Evolutionary conservation across 108 stramenopile species (phyloP).

Genomic region (Nitzschia sp.): DNA sequence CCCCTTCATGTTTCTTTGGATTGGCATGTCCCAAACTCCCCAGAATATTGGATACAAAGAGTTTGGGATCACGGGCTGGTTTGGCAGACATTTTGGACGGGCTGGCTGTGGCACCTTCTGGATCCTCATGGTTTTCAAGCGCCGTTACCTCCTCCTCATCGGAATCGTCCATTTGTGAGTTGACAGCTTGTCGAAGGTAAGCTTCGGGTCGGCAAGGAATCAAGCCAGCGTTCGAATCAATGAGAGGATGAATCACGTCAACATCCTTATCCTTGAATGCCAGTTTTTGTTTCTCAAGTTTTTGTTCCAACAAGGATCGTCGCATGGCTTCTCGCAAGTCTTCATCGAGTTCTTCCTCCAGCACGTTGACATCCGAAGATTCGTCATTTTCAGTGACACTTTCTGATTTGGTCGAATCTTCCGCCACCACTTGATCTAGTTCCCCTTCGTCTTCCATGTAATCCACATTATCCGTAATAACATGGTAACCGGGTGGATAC

Average conservation of each 20-base stretch:
- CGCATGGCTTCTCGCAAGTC: slow-evolving; percentile 55
- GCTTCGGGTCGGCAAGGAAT: slow-evolving; percentile 51
- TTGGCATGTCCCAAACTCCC: slow-evolving; percentile 23
- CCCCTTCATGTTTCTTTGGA: slow-evolving; percentile 9
- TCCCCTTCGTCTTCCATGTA: slow-evolving; percentile 72
- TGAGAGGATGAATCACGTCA: slow-evolving; percentile 15
- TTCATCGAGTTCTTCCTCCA: slow-evolving; percentile 22
- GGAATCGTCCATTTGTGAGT: slow-evolving; percentile 6
- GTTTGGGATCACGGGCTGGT: slow-evolving; percentile 1
- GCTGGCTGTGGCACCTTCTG: not conserved
- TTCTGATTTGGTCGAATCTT: not conserved
- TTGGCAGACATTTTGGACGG: not conserved
- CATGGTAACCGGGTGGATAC: slow-evolving; percentile 65
- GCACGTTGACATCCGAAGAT: slow-evolving; percentile 2
- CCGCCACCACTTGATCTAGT: slow-evolving; percentile 28
- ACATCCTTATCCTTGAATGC: slow-evolving; percentile 14
- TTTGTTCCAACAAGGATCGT: slow-evolving; percentile 32
- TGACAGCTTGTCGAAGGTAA: slow-evolving; percentile 32
- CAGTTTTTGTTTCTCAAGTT: not conserved
- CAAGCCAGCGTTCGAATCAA: not conserved
- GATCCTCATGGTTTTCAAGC: not conserved
- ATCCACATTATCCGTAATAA: slow-evolving; percentile 58
- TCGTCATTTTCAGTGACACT: slow-evolving; percentile 5
- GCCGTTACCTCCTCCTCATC: not conserved
- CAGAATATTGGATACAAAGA: slow-evolving; percentile 24